phyloP scores from a whole-genome alignment of 78 protist genomes.

The Tieghemostelium lacteum region DNA sequence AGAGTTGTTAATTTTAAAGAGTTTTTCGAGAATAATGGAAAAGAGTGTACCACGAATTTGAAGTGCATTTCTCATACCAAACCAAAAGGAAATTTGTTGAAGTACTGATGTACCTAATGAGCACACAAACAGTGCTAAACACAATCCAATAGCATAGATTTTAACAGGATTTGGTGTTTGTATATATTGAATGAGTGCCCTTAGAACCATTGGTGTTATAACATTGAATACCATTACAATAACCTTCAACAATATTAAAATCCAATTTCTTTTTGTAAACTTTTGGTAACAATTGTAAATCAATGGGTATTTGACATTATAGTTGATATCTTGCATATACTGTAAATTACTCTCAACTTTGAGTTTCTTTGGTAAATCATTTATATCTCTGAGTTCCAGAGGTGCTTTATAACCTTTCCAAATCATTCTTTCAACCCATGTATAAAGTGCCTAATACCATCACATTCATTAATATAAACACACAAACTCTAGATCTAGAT shows the following conservation, averaged over 20 bases:
- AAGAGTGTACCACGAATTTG: slow-evolving; percentile 11
- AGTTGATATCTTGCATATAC: slow-evolving; percentile 4
- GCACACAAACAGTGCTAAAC: background rate
- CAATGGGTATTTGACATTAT: background rate
- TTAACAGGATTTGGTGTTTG: background rate
- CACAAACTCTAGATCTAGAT: background rate
- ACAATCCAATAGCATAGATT: background rate
- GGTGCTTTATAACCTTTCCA: slow-evolving; percentile 12
- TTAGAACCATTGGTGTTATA: slow-evolving; percentile 15
- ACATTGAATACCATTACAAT: slow-evolving; percentile 5
- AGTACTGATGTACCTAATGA: background rate
- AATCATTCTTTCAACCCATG: slow-evolving; percentile 20
- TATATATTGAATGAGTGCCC: background rate
- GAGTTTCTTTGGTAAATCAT: background rate
- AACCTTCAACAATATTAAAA: background rate
- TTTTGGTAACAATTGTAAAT: background rate
- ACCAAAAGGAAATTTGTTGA: slow-evolving; percentile 15
- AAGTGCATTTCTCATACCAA: background rate
- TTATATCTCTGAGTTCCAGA: background rate
- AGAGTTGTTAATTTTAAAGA: background rate
- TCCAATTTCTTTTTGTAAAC: slow-evolving; percentile 1
- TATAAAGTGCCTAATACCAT: background rate
- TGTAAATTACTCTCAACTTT: slow-evolving; percentile 18
- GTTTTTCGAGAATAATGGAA: background rate
- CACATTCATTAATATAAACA: background rate